Conservation (phyloP, 805 yeast genomes). For the Torulaspora maleeae region DNA sequence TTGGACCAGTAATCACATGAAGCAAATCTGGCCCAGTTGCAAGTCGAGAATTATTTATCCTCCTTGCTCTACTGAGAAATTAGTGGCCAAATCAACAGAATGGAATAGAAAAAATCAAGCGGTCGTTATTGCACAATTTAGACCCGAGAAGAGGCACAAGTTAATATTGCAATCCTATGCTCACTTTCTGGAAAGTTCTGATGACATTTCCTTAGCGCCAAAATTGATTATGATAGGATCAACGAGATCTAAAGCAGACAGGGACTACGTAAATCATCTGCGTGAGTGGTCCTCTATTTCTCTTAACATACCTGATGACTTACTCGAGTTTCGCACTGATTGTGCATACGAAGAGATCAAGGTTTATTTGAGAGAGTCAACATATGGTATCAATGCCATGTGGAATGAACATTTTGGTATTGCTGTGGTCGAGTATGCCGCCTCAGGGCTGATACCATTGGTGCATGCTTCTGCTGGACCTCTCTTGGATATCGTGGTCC, state of each 20-base stretch:
- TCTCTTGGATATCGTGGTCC: constrained; percentile 72
- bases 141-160: constrained; percentile 90
- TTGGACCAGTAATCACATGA: constrained; percentile 84
- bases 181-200: constrained; percentile 40
- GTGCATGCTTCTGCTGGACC: constrained; percentile 98
- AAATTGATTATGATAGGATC: constrained; percentile 77
- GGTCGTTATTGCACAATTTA: constrained; percentile 73
- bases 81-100: constrained; percentile 30
- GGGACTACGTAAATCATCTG: constrained; percentile 50
- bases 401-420: constrained; percentile 99
- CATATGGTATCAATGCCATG: constrained; percentile 90
- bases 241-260: constrained; percentile 67
- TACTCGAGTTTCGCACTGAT: constrained; percentile 60
- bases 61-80: constrained; percentile 74
- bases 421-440: constrained; percentile 88
- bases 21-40: constrained; percentile 54
- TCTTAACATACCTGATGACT: constrained; percentile 39
- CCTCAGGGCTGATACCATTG: constrained; percentile 80
- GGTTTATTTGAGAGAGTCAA: constrained; percentile 48
- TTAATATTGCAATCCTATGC: constrained; percentile 63
- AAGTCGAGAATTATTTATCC: constrained; percentile 63
- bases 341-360: constrained; percentile 64
- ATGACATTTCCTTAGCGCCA: constrained; percentile 36
- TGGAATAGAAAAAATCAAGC: constrained; percentile 37
- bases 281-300: constrained; percentile 39